Base-by-base conservation (phyloP, 345 rosid species). In the Acer yangbiense region DNA sequence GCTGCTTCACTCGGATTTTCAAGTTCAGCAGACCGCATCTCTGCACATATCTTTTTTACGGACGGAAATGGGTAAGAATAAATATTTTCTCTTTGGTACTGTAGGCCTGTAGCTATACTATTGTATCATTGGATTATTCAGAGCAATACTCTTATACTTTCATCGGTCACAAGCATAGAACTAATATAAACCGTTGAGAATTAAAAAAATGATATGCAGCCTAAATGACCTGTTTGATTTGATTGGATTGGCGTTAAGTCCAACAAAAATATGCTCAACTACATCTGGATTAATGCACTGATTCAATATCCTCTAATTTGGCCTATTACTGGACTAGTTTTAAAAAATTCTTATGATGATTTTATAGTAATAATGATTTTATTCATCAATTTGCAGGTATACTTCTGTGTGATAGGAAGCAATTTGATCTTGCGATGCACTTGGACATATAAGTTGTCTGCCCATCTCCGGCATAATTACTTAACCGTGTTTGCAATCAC, bases 371-470 rank as follows among this genome's bases (percentile, higher is more conserved):
- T 35, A 46, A 16, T n/a, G n/a, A n/a, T n/a, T 71, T 39, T 39
- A 32, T 29, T 17, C 62, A 3, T 39, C 77, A n/a, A 18, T 48
- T 76, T 78, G 86, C 90, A 96, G 98, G 94, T 94, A 1, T 93
- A 87, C 78, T 21, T 91, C 25, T 97, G 98, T 98, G 98, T 97
- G 77, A 90, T 93, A 9, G 96, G 92, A 79, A 94, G 98, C 83
- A 94, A 94, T 75, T 78, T 97, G 85, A 88, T 97, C 79, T 78
- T 94, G 76, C 89, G 99, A 8, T 94, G 98, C 85, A 90, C 97
- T 39, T 97, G 99, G 99, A 97, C 98, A 2, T 97, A 94, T 85
- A 97, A 97, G 85, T 81, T 94, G 29, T 97, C 99, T 20, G 97
- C 98, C 69, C 98, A 94, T 87, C 97, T 97, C 66, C 98, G 97